These are phyloP conservation scores for Escallonia rubra DNA, from an alignment of 129 eudicot species.

Conservation along the genomic window DNA sequence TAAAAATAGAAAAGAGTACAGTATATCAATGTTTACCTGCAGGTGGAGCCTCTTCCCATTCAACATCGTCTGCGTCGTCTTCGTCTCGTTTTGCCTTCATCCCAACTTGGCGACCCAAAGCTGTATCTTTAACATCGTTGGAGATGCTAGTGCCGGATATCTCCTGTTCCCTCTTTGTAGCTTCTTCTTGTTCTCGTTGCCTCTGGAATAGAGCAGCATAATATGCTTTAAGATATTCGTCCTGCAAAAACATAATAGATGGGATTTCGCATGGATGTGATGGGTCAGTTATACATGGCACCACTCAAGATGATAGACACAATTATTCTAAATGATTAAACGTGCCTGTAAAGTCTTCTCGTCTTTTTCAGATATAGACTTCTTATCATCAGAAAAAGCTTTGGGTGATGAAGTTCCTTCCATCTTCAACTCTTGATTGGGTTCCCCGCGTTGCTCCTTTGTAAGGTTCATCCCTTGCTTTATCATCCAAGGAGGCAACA, in stretches of 20 bases:
- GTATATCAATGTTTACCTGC: slow-evolving; percentile 36
- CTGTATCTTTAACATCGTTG: slow-evolving; percentile 19
- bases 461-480: slow-evolving; percentile 87
- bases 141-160: slow-evolving; percentile 8
- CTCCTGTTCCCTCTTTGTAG: slow-evolving; percentile 37
- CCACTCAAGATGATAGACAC: neutral
- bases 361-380: slow-evolving; percentile 41
- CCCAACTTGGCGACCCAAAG: slow-evolving; percentile 62
- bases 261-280: no score
- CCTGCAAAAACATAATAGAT: slow-evolving; percentile 31
- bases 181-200: slow-evolving; percentile 65
- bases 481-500: slow-evolving; percentile 96
- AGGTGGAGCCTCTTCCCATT: slow-evolving; percentile 72
- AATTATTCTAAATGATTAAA: neutral
- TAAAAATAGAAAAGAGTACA: neutral
- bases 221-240: slow-evolving; percentile 77
- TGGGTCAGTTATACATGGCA: no score
- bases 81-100: slow-evolving; percentile 60
- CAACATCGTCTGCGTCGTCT: slow-evolving; percentile 51
- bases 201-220: slow-evolving; percentile 73
- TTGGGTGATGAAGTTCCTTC: slow-evolving; percentile 39
- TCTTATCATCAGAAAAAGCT: slow-evolving; percentile 65
- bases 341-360: slow-evolving; percentile 67
- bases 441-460: slow-evolving; percentile 76
- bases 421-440: slow-evolving; percentile 47